phyloP scores from a whole-genome alignment of 2,329 filamentous ascomycete species.

The Aspergillus pseudoviridinutans region DNA sequence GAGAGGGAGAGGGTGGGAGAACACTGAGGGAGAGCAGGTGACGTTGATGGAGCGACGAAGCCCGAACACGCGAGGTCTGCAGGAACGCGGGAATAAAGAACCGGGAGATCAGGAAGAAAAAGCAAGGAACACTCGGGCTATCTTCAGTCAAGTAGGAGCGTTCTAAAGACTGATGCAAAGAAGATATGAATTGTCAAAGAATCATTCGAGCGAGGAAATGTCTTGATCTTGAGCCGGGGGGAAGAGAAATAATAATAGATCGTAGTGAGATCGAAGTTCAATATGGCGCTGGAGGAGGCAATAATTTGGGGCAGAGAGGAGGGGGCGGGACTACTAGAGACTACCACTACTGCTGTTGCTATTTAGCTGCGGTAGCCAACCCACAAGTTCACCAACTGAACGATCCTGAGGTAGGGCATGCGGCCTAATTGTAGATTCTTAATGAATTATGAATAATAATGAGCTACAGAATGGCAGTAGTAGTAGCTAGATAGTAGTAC shows the following conservation, averaged over 20 bases:
- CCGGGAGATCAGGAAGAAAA: conserved; percentile 16
- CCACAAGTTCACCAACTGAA: no score
- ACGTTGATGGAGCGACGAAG: conserved; percentile 32
- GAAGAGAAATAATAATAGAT: conserved; percentile 6
- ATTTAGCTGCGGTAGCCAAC: not conserved
- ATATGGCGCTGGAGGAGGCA: conserved; percentile 4
- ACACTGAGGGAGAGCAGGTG: conserved; percentile 17
- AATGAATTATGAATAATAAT: not conserved
- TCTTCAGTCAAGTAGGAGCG: conserved; percentile 9
- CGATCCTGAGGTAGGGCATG: no score
- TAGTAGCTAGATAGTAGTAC: no score
- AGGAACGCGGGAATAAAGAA: conserved; percentile 27
- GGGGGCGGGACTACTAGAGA: conserved; percentile 1
- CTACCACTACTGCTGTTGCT: not conserved
- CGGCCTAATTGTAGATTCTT: no score
- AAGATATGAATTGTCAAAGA: conserved; percentile 2
- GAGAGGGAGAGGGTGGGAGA: conserved; percentile 7
- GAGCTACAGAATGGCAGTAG: not conserved
- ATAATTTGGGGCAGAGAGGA: conserved; percentile 10
- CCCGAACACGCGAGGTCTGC: conserved; percentile 28
- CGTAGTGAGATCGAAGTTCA: not conserved
- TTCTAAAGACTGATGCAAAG: not conserved
- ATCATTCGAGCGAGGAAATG: not conserved
- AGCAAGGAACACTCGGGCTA: conserved; percentile 16
- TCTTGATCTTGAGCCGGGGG: not conserved